Base-by-base conservation (phyloP, 2,329 filamentous ascomycete genomes). In the Colletotrichum zoysiae region DNA sequence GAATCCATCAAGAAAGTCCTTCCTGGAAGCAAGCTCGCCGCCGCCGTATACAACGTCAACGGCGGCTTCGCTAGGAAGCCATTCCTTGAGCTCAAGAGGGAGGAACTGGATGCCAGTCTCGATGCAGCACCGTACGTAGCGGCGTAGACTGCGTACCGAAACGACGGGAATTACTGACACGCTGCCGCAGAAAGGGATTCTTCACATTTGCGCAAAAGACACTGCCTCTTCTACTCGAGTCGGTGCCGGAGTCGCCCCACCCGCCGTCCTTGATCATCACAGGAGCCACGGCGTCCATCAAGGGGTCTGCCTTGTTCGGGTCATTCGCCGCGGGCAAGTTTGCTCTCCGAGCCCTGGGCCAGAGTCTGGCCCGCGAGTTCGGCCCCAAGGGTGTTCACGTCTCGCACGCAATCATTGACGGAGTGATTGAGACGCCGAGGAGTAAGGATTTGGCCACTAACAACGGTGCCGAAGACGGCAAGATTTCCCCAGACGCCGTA, bases 261-360 rank as follows among this genome's bases (percentile, higher is more conserved):
- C 93, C 94, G 5, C 94, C 94, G 0, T 92, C 92, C 0, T 84
- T 97, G 26, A 92, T 97, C 77, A 93, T 97, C 81, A 97, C 95
- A 0, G 95, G 95, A 42, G 94, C 95, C 0, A 97, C 95, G 0
- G 95, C 94, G 0, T 93, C 92, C 0, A 76, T 95, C 23, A 92
- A 91, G 76, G 93, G 92, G 5, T 92, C 90, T 14, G 90, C 93
- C 0, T 83, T 63, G 33, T 63, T 63, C 35, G 60, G 48, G 11
- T 40, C 46, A 6, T 97, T 97, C 78, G 92, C 94, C 0, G 89
- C 90, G 2, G 92, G 92, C 38, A 97, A 97, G 79, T 97, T 94
- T 79, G 94, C 93, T 5, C 83, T 92, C 76, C 87, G 95, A 42
- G 93, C 91, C 0, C 82, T 97, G 62, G 87, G 88, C 0, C 93